These are phyloP conservation scores for Aureobasidium mangrovei DNA, from an alignment of 2,329 filamentous ascomycete genomes.

Conservation along the genomic window DNA sequence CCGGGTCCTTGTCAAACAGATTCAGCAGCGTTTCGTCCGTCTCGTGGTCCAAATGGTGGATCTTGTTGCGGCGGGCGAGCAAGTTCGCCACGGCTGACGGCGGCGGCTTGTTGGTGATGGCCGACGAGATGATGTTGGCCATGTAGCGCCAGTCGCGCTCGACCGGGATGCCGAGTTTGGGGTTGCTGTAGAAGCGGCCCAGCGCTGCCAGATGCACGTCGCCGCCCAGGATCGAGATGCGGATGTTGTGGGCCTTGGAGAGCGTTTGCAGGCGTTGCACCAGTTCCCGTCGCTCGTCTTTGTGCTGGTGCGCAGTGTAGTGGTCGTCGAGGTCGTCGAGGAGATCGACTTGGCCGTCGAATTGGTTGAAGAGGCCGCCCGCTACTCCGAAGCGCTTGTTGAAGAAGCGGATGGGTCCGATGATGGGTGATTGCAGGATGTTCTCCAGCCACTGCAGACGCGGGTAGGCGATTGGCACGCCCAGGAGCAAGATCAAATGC, in stretches of 20 bases:
- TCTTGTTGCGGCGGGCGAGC: slow-evolving; percentile 54
- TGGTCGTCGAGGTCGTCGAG: slow-evolving; percentile 59
- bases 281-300: slow-evolving; percentile 71
- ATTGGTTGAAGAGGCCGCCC: slow-evolving; percentile 82
- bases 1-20: slow-evolving; percentile 53
- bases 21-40: slow-evolving; percentile 57
- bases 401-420: slow-evolving; percentile 79
- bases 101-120: slow-evolving; percentile 60
- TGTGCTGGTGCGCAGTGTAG: slow-evolving; percentile 87
- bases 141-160: slow-evolving; percentile 56
- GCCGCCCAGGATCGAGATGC: slow-evolving; percentile 54
- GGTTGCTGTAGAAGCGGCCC: slow-evolving; percentile 56
- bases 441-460: slow-evolving; percentile 96
- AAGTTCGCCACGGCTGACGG: slow-evolving; percentile 57
- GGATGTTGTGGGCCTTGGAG: slow-evolving; percentile 46
- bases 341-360: slow-evolving; percentile 67
- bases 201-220: slow-evolving; percentile 57
- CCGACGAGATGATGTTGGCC: slow-evolving; percentile 54
- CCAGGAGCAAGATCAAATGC: slow-evolving; percentile 54
- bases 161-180: slow-evolving; percentile 46
- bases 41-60: slow-evolving; percentile 53
- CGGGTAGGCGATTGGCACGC: slow-evolving; percentile 60
- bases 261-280: slow-evolving; percentile 56
- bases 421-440: slow-evolving; percentile 74
- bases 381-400: slow-evolving; percentile 85